A percentile compares a stretch with the other conserved stretches of the same genome.
Evolutionary conservation across 2,329 filamentous ascomycete species (phyloP).

Genomic region (Hypoxylon sp.): DNA sequence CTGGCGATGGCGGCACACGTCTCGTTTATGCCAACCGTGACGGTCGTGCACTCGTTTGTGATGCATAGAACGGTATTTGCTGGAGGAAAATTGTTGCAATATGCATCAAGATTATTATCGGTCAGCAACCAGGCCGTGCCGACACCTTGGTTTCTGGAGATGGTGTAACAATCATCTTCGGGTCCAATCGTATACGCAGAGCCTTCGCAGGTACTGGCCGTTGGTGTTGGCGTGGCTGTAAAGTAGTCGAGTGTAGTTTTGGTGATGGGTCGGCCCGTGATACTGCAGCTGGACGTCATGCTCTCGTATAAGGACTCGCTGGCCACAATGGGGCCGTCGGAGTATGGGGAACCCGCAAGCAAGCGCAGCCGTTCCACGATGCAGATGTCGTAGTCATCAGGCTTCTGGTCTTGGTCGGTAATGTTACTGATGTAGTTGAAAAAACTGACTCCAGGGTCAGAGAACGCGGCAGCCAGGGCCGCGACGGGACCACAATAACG

Average conservation of each 20-base stretch:
- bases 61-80: constrained; percentile 8
- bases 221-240: constrained; percentile 5
- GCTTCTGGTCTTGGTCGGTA: constrained; percentile 7
- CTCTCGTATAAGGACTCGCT: constrained; percentile 34
- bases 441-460: constrained; percentile 1
- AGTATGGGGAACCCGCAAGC: constrained; percentile 38
- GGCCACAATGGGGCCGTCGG: constrained; percentile 35
- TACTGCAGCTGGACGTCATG: constrained; percentile 39
- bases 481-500: constrained; percentile 8
- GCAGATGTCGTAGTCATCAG: constrained; percentile 27
- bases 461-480: constrained; percentile 5
- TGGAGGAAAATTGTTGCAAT: constrained; percentile 21
- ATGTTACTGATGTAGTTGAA: constrained; percentile 11
- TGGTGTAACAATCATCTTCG: constrained; percentile 15
- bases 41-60: constrained; percentile 27
- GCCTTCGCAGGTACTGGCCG: background rate
- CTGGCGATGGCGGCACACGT: constrained; percentile 37
- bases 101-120: constrained; percentile 23
- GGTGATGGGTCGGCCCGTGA: constrained; percentile 6
- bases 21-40: constrained; percentile 33
- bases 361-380: constrained; percentile 32
- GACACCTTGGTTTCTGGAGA: constrained; percentile 22
- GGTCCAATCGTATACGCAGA: constrained; percentile 14
- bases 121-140: constrained; percentile 27
- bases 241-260: background rate